Conservation (phyloP, 2,329 filamentous ascomycete genomes). For the Aureobasidium sp. region DNA sequence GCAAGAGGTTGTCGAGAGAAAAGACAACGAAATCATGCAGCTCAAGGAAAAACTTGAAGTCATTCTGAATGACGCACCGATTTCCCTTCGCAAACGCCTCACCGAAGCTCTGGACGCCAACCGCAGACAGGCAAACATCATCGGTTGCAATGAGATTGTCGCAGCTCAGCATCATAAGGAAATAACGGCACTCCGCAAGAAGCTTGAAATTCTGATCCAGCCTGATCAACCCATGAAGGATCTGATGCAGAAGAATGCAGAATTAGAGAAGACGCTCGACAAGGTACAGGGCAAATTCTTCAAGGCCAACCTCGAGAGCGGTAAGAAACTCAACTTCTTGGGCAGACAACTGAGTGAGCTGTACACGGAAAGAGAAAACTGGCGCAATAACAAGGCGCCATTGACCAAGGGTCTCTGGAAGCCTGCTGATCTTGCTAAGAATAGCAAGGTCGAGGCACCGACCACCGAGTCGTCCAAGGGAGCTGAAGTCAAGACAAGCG, state of each 20-base stretch:
- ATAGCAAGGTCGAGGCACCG: neutral
- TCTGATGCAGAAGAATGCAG: neutral
- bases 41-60: neutral
- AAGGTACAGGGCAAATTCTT: neutral
- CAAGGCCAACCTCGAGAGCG: neutral
- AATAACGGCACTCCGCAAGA: neutral
- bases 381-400: neutral
- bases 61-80: neutral
- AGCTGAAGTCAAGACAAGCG: neutral
- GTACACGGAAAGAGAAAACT: neutral
- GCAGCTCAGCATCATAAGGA: neutral
- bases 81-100: neutral
- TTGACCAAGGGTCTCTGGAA: neutral
- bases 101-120: neutral
- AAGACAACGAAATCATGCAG: neutral
- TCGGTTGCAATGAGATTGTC: neutral
- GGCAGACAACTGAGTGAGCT: neutral
- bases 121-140: neutral
- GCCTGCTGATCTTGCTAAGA: neutral
- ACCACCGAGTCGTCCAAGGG: neutral
- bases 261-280: neutral
- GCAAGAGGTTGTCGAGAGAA: neutral
- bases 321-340: neutral
- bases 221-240: neutral
- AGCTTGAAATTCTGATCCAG: neutral